Conservation (phyloP, 2,329 filamentous ascomycete species). For the Apiospora hydei region DNA sequence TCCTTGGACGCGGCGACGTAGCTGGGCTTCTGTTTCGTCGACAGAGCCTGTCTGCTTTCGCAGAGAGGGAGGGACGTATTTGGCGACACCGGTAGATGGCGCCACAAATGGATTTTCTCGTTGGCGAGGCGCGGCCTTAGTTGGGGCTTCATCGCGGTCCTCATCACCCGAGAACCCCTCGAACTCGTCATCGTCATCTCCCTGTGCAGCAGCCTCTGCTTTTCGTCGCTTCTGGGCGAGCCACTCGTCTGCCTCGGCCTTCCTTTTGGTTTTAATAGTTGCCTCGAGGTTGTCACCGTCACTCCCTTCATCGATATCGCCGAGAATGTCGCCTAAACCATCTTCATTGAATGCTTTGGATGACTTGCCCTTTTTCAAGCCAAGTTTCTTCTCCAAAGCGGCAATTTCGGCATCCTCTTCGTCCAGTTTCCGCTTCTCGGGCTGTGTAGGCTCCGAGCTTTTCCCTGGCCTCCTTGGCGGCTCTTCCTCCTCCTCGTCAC, state of each 20-base stretch:
- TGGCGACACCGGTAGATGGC: slow-evolving; percentile 61
- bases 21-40: slow-evolving; percentile 69
- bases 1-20: slow-evolving; percentile 85
- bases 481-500: slow-evolving; percentile 31
- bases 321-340: slow-evolving; percentile 80
- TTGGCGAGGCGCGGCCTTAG: slow-evolving; percentile 49
- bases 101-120: slow-evolving; percentile 91
- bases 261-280: slow-evolving; percentile 68
- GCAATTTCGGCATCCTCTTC: slow-evolving; percentile 91
- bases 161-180: slow-evolving; percentile 43
- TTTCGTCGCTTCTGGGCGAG: slow-evolving; percentile 64
- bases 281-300: slow-evolving; percentile 53
- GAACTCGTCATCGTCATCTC: slow-evolving; percentile 45
- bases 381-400: slow-evolving; percentile 85
- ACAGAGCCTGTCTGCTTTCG: slow-evolving; percentile 69
- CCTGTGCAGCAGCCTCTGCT: slow-evolving; percentile 39
- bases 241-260: slow-evolving; percentile 66
- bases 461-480: slow-evolving; percentile 3
- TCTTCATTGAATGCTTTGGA: slow-evolving; percentile 80
- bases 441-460: slow-evolving; percentile 29
- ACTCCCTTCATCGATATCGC: slow-evolving; percentile 64
- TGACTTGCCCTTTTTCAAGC: slow-evolving; percentile 73
- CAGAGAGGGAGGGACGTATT: slow-evolving; percentile 91
- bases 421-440: slow-evolving; percentile 69
- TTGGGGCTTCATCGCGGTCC: slow-evolving; percentile 41